These are phyloP conservation scores for Botrytis fabae DNA, from an alignment of 2,329 filamentous ascomycete genomes.

Conservation along the genomic window DNA sequence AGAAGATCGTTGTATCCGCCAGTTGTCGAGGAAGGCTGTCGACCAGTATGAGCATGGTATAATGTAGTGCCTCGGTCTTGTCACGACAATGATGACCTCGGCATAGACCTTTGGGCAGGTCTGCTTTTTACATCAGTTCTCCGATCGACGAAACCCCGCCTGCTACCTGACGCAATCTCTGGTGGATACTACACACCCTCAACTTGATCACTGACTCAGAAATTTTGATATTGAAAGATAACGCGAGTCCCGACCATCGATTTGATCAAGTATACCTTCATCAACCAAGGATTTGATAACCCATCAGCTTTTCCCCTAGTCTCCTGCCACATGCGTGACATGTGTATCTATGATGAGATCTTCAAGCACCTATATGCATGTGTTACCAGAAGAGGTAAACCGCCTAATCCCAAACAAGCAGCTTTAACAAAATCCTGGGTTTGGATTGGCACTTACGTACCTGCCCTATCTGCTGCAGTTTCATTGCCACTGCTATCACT, in stretches of 20 bases:
- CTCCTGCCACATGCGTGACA: constrained; percentile 35
- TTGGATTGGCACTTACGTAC: constrained; percentile 30
- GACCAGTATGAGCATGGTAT: background rate
- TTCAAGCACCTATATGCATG: constrained; percentile 33
- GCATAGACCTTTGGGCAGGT: background rate
- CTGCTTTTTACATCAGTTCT: constrained; percentile 21
- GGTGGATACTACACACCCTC: constrained; percentile 33
- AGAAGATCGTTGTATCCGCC: background rate
- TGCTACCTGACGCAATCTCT: constrained; percentile 29
- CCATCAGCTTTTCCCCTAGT: constrained; percentile 31
- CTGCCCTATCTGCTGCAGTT: constrained; percentile 26
- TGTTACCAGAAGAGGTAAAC: constrained; percentile 24
- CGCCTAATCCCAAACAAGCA: constrained; percentile 14
- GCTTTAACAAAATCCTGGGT: constrained; percentile 23
- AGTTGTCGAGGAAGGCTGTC: background rate
- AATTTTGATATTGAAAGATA: no score
- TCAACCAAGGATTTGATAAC: constrained; percentile 26
- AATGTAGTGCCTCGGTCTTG: background rate
- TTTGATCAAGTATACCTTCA: background rate
- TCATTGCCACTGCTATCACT: constrained; percentile 33
- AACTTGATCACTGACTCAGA: background rate
- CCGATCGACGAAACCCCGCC: constrained; percentile 27
- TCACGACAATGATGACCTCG: background rate
- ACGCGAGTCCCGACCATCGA: background rate
- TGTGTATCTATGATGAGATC: constrained; percentile 32